phyloP scores from a whole-genome alignment of 164 flowering plant genomes.

The Piper betle region DNA sequence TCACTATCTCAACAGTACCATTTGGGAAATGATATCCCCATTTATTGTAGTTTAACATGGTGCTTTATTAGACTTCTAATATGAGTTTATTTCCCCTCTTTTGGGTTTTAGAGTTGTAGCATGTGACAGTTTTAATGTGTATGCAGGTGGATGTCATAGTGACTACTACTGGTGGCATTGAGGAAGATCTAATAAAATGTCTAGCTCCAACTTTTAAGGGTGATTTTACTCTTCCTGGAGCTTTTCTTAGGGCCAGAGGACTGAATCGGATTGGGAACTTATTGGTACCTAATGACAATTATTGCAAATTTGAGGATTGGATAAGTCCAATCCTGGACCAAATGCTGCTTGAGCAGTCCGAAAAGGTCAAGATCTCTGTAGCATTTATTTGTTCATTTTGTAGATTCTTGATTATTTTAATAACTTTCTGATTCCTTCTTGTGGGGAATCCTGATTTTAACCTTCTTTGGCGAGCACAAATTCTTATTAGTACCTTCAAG shows the following conservation, averaged over 20 bases:
- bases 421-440: neutral
- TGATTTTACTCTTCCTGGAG: slow-evolving; percentile 75
- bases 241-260: slow-evolving; percentile 73
- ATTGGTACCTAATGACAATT: slow-evolving; percentile 93
- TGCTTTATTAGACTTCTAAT: too few relatives aligned
- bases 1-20: too few relatives aligned
- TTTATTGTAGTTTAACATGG: neutral
- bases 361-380: slow-evolving; percentile 34
- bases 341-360: slow-evolving; percentile 75
- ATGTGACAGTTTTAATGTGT: slow-evolving; percentile 2
- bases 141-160: slow-evolving; percentile 88
- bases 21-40: neutral
- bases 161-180: slow-evolving; percentile 94
- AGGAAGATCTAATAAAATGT: slow-evolving; percentile 92
- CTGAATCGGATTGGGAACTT: slow-evolving; percentile 91
- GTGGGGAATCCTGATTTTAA: neutral
- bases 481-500: too few relatives aligned
- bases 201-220: slow-evolving; percentile 92
- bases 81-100: too few relatives aligned
- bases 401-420: neutral
- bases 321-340: slow-evolving; percentile 79
- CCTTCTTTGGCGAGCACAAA: neutral
- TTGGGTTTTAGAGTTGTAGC: neutral
- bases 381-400: neutral
- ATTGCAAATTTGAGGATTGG: slow-evolving; percentile 99